Evolutionary conservation across 1,139 yeast genomes (phyloP).

Genomic region (Protomyces arabidopsidicola): DNA sequence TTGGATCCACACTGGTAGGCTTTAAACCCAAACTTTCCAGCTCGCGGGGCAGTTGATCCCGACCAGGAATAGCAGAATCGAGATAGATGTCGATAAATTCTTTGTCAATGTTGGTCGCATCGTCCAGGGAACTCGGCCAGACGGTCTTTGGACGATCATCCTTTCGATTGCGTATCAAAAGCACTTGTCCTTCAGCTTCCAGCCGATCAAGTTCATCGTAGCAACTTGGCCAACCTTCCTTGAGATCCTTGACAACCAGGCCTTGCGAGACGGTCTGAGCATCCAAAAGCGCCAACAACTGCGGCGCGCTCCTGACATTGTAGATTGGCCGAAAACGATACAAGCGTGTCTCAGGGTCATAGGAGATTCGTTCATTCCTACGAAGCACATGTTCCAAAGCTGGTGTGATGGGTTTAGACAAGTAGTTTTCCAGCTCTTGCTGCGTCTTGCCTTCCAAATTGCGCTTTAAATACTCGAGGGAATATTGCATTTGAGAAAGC

Average conservation of each 20-base stretch:
- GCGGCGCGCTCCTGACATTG: slow-evolving; percentile 77
- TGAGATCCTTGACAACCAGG: slow-evolving; percentile 76
- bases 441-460: slow-evolving; percentile 45
- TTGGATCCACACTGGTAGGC: slow-evolving; percentile 97
- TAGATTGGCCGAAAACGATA: slow-evolving; percentile 84
- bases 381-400: slow-evolving; percentile 22
- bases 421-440: slow-evolving; percentile 15
- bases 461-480: slow-evolving; percentile 73
- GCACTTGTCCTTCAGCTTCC: slow-evolving; percentile 25
- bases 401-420: slow-evolving; percentile 17
- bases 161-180: slow-evolving; percentile 68
- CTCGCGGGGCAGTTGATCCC: slow-evolving; percentile 71
- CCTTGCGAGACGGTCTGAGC: slow-evolving; percentile 87
- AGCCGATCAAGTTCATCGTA: slow-evolving; percentile 38
- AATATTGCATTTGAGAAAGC: slow-evolving; percentile 62
- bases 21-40: slow-evolving; percentile 80
- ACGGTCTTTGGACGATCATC: slow-evolving; percentile 85
- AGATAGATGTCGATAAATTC: slow-evolving; percentile 56
- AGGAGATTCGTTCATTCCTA: slow-evolving; percentile 40
- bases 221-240: slow-evolving; percentile 92
- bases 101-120: slow-evolving; percentile 68
- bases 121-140: slow-evolving; percentile 82
- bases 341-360: slow-evolving; percentile 55
- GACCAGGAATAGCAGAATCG: slow-evolving; percentile 69
- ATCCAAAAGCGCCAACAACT: slow-evolving; percentile 66